phyloP scores from a whole-genome alignment of 345 rosid genomes.

The Jatropha curcas region DNA sequence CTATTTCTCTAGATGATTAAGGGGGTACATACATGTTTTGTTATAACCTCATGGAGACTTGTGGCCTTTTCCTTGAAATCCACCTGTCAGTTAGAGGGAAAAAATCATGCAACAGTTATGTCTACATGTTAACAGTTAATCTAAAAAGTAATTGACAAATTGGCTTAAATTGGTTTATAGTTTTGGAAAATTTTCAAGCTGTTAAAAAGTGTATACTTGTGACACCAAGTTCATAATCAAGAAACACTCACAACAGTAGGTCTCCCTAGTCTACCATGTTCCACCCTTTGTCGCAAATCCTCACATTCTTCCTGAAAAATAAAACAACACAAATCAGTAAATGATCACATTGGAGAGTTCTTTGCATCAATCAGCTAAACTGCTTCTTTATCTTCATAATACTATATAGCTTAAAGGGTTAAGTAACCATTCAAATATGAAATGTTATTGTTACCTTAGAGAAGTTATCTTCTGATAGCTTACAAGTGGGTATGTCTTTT shows the following conservation, averaged over 20 bases:
- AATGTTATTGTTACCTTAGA: constrained; percentile 37
- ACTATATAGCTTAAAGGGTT: not conserved
- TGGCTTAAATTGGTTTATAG: not conserved
- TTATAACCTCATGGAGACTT: constrained; percentile 52
- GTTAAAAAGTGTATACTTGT: not conserved
- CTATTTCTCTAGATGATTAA: not conserved
- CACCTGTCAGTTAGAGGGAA: constrained; percentile 33
- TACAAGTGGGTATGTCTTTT: constrained; percentile 34
- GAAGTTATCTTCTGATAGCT: constrained; percentile 49
- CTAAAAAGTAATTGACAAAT: not conserved
- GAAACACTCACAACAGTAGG: constrained; percentile 35
- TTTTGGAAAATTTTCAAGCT: not conserved
- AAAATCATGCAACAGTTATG: not conserved
- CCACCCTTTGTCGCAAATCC: constrained; percentile 39
- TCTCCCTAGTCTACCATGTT: not conserved
- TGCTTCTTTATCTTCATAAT: not conserved
- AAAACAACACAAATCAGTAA: not conserved
- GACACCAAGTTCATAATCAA: not conserved
- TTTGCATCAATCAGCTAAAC: not conserved
- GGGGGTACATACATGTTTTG: constrained; percentile 41
- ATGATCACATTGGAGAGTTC: not conserved
- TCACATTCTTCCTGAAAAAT: constrained; percentile 56
- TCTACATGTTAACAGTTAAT: not conserved
- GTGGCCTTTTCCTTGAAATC: constrained; percentile 48
- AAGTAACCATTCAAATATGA: not conserved